Evolutionary conservation across 257 asterid genomes (phyloP).

Genomic region (Solanum corneliomulleri): DNA sequence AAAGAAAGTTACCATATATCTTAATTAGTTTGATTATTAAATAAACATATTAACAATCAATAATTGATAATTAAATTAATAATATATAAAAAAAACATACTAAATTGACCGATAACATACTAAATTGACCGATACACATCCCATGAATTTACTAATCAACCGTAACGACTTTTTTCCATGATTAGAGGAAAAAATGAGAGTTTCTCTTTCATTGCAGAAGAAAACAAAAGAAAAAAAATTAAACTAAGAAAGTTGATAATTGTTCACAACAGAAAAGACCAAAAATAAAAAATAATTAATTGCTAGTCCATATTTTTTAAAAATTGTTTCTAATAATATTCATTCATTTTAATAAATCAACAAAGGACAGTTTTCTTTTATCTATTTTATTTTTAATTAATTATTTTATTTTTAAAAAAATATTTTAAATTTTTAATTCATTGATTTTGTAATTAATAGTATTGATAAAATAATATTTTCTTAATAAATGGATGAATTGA

Average conservation of each 20-base stretch:
- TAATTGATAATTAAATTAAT: too few relatives aligned
- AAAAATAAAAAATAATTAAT: background rate
- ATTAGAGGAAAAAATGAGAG: background rate
- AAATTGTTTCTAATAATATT: too few relatives aligned
- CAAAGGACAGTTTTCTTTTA: too few relatives aligned
- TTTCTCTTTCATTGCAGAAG: background rate
- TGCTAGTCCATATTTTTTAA: background rate
- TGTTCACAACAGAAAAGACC: background rate
- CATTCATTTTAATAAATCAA: too few relatives aligned
- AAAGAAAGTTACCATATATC: fast-evolving
- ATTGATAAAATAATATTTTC: too few relatives aligned
- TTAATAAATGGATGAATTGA: too few relatives aligned
- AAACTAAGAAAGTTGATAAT: background rate
- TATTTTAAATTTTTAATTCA: too few relatives aligned
- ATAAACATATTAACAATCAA: too few relatives aligned
- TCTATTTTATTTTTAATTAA: too few relatives aligned
- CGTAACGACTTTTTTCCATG: background rate
- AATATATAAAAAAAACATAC: fast-evolving
- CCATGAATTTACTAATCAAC: background rate
- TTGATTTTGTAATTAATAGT: too few relatives aligned
- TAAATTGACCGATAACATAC: fast-evolving
- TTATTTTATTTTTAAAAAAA: too few relatives aligned
- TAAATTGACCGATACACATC: fast-evolving
- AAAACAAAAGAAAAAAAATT: background rate
- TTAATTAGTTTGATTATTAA: too few relatives aligned